Evolutionary conservation across 2,329 filamentous ascomycete species (phyloP).

Genomic region (Paecilomyces formosus): DNA sequence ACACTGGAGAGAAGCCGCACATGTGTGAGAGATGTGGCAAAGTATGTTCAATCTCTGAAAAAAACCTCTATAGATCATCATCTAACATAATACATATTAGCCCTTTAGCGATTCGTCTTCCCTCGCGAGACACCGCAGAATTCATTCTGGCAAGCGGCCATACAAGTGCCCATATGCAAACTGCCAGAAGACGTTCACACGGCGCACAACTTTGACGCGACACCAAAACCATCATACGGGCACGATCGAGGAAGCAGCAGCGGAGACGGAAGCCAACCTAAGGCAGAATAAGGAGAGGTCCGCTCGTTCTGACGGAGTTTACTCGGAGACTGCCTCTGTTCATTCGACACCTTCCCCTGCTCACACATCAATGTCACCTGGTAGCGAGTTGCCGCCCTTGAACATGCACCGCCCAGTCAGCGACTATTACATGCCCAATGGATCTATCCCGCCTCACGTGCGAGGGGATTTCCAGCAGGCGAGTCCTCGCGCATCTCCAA

Average conservation of each 20-base stretch:
- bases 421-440: conserved; percentile 74
- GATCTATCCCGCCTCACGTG: conserved; percentile 74
- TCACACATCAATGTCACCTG: conserved; percentile 75
- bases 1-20: conserved; percentile 97
- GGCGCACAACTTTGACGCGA: conserved; percentile 85
- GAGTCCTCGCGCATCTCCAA: conserved; percentile 59
- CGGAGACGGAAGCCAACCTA: conserved; percentile 77
- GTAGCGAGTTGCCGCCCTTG: conserved; percentile 60
- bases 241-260: conserved; percentile 87
- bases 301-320: conserved; percentile 29
- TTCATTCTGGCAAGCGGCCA: conserved; percentile 89
- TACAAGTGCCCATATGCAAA: conserved; percentile 98
- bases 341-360: conserved; percentile 70
- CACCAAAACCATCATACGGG: conserved; percentile 96
- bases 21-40: conserved; percentile 96
- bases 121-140: conserved; percentile 83
- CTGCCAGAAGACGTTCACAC: conserved; percentile 97
- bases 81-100: conserved; percentile 40
- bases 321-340: conserved; percentile 38
- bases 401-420: conserved; percentile 60
- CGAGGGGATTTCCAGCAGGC: conserved; percentile 65
- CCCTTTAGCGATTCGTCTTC: conserved; percentile 96
- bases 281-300: conserved; percentile 45
- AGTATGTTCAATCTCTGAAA: conserved; percentile 48
- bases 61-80: background rate